Evolutionary conservation across 257 asterid genomes (phyloP), one percentile per base, ranked within the genome.

Genomic region (Cinchona pubescens): DNA sequence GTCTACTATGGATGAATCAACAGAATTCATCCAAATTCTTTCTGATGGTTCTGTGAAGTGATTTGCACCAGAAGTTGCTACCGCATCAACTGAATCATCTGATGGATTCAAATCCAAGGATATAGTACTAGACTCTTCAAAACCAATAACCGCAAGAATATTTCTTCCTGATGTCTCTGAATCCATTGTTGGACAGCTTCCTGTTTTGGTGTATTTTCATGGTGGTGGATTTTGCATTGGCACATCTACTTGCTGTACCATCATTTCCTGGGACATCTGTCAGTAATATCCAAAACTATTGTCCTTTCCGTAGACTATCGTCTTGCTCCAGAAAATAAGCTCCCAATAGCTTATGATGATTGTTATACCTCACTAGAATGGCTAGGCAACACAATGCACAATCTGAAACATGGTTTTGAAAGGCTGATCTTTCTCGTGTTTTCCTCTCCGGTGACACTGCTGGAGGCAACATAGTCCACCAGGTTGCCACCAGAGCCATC

Each of bases 171-270:
- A 68, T 37, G 53, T 51, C 35, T 55, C 84, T 3, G 53, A 75
- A 48, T 74, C 81, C 25, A 37, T 49, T 14, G 58, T 5, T 3
- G 40, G 29, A 48, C 62, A 25, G 2, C 84, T 89, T 59, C 93
- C 97, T 0, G 71, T 89, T 66, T 29, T 93, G 62, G 85, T 89
- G 58, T 90, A 93, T 62, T 93, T 93, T 86, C 98, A 93, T 64
- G 98, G 98, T 5, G 97, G 96, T 19, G 97, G 96, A 13, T 93
- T 93, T 71, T 88, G 96, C 83, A 87, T 90, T 43, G 93, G 96
- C 79, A 84, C 97, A 55, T 90, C 97, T 37, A 80, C 93, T 90
- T 96, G 97, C 78, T 75, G 19, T 91, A 88, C 85, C 93, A 93
- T 84, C 1, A 66, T 34, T 91, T 91, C 87, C 81, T 93, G 2